A percentile compares a stretch with the other conserved stretches of the same genome.
Evolutionary conservation across 768 basidiomycete genomes (phyloP).

Genomic region (Russula brevipes): DNA sequence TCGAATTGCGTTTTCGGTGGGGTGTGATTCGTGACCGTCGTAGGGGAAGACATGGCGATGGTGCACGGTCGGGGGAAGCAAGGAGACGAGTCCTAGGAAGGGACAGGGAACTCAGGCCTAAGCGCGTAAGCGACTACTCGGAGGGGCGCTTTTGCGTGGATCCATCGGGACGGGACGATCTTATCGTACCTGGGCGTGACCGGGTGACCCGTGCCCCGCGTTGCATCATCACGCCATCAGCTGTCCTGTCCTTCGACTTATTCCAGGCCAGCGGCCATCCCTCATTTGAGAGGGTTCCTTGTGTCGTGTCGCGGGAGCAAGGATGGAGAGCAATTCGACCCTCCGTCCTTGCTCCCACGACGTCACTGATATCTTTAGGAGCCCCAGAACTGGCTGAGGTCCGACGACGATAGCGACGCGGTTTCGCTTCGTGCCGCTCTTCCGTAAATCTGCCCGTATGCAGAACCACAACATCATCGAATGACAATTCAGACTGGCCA

Average conservation of each 20-base stretch:
- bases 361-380: neutral
- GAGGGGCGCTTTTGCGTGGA: too few relatives aligned
- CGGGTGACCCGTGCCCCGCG: too few relatives aligned
- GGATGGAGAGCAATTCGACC: conserved; percentile 4
- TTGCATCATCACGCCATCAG: too few relatives aligned
- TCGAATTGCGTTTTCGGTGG: neutral
- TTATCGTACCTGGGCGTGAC: neutral
- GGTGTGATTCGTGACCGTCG: neutral
- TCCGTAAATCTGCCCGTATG: too few relatives aligned
- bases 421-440: too few relatives aligned
- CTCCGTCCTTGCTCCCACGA: neutral
- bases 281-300: neutral
- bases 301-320: neutral
- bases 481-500: too few relatives aligned
- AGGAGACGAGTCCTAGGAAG: neutral
- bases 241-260: too few relatives aligned
- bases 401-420: too few relatives aligned
- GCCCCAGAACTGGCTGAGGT: neutral
- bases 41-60: conserved; percentile 14
- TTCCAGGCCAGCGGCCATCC: too few relatives aligned
- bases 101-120: neutral
- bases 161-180: neutral
- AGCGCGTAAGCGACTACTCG: too few relatives aligned
- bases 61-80: neutral
- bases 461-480: too few relatives aligned